These are phyloP conservation scores for Fusarium papillatum DNA, from an alignment of 2,329 filamentous ascomycete genomes.

Conservation along the genomic window DNA sequence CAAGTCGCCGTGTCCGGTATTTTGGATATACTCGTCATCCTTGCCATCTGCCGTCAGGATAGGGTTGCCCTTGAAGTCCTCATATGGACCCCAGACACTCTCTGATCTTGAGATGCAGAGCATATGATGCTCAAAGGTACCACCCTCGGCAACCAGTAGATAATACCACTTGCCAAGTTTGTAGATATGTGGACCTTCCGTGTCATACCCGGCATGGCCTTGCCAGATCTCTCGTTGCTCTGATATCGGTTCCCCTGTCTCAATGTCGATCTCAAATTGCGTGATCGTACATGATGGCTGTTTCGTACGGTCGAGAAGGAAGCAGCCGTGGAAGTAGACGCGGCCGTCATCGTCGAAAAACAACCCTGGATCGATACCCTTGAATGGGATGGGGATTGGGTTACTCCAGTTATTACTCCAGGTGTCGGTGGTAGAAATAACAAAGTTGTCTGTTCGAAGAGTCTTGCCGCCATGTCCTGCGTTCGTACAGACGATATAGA, in stretches of 20 bases:
- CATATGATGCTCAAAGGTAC: constrained; percentile 49
- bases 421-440: constrained; percentile 38
- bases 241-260: constrained; percentile 33
- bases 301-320: constrained; percentile 5
- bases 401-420: constrained; percentile 43
- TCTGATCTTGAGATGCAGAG: constrained; percentile 35
- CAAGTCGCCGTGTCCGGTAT: constrained; percentile 40
- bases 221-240: constrained; percentile 32
- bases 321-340: constrained; percentile 46
- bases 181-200: constrained; percentile 55
- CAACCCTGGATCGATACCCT: constrained; percentile 60
- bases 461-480: neutral
- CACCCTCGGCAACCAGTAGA: constrained; percentile 58
- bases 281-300: constrained; percentile 39
- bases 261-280: constrained; percentile 37
- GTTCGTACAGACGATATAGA: constrained; percentile 46
- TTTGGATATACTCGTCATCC: constrained; percentile 34
- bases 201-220: constrained; percentile 34
- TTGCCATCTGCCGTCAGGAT: constrained; percentile 45
- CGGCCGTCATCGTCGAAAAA: constrained; percentile 54
- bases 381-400: constrained; percentile 52
- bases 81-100: constrained; percentile 47
- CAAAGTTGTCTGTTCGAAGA: constrained; percentile 36
- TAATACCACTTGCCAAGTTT: constrained; percentile 58
- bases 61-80: constrained; percentile 48